Evolutionary conservation across 495 filamentous ascomycete species (phyloP), one percentile per base, ranked within the genome.

Genomic region (Lasiosphaeria ovina): DNA sequence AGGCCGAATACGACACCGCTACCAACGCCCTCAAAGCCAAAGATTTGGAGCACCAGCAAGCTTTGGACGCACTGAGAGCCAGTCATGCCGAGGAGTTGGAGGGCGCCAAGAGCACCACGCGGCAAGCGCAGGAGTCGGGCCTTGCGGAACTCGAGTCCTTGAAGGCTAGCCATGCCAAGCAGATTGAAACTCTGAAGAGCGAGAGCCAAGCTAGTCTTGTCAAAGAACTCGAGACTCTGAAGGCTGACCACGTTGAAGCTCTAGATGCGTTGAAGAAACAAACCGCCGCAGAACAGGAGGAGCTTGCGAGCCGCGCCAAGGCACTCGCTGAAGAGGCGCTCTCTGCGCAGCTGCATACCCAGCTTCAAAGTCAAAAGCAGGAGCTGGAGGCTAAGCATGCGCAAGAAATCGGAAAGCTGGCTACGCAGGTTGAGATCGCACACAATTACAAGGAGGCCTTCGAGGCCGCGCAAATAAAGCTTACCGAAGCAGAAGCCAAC

Each of bases 81-180:
- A 79, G 72, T 62, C 73, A 77, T 54, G 79, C 76, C 9, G 77
- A 76, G 67, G 76, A 80, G 53, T 59, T 80, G 9, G 76, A 79
- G 60, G 60, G 47, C 9, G 74, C 76, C 31, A 79, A 76, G 69
- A 76, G 69, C 51, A 70, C 67, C 17, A 66, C 69, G 35, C 68
- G 69, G 24, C 71, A 74, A 45, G 72, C 74, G 17, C 58, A 71
- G 32, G 72, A 77, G 42, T 56, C 70, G 0, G 65, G 77, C 32
- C 51, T 73, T 4, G 67, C 67, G 34, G 76, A 76, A 36, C 60
- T 81, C 16, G 71, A 80, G 42, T 45, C 74, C 3, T 67, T 82
- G 33, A 82, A 82, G 69, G 69, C 73, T 31, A 76, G 72, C 57
- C 79, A 81, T 55, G 76, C 79, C n/a, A 67, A 71, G 24, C 68